Percentiles rank a stretch among this genome's conserved stretches.
These are phyloP conservation scores for Pseudocercospora fijiensis DNA, from an alignment of 2,329 filamentous ascomycete genomes.

Conservation along the genomic window DNA sequence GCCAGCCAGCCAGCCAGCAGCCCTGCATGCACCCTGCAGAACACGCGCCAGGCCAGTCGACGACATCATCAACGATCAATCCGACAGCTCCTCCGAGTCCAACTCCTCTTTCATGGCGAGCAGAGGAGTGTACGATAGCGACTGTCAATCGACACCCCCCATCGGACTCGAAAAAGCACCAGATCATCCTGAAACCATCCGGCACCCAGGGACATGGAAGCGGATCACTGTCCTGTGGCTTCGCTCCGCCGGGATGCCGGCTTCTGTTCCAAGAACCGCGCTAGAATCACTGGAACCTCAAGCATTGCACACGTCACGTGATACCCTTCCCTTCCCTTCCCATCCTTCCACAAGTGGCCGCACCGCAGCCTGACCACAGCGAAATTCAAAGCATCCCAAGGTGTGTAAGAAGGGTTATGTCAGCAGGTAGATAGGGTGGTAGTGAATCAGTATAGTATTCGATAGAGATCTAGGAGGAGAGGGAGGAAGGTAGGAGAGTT, in stretches of 20 bases:
- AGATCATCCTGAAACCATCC: conserved; percentile 1
- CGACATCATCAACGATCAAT: not conserved
- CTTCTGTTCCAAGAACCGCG: conserved; percentile 12
- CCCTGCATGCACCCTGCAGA: not conserved
- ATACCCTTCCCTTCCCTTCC: too few relatives aligned
- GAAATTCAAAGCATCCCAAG: too few relatives aligned
- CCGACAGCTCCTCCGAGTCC: not conserved
- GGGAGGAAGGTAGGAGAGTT: too few relatives aligned
- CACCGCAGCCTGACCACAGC: too few relatives aligned
- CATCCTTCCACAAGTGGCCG: too few relatives aligned
- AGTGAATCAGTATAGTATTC: too few relatives aligned
- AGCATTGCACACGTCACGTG: not conserved
- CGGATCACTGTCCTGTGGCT: conserved; percentile 11
- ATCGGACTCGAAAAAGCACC: not conserved
- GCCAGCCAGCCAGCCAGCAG: not conserved
- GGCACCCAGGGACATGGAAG: conserved; percentile 12
- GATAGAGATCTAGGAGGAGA: too few relatives aligned
- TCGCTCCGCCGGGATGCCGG: conserved; percentile 12
- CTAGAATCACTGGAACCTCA: conserved; percentile 17
- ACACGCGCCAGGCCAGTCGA: not conserved
- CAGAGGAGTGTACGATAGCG: not conserved
- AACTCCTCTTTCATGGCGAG: not conserved
- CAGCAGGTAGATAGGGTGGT: too few relatives aligned
- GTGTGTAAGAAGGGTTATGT: too few relatives aligned
- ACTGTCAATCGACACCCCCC: not conserved